A percentile compares a stretch with the other conserved stretches of the same genome.
Evolutionary conservation across 441 rosid species (phyloP).

Genomic region (Omphalea diandra): DNA sequence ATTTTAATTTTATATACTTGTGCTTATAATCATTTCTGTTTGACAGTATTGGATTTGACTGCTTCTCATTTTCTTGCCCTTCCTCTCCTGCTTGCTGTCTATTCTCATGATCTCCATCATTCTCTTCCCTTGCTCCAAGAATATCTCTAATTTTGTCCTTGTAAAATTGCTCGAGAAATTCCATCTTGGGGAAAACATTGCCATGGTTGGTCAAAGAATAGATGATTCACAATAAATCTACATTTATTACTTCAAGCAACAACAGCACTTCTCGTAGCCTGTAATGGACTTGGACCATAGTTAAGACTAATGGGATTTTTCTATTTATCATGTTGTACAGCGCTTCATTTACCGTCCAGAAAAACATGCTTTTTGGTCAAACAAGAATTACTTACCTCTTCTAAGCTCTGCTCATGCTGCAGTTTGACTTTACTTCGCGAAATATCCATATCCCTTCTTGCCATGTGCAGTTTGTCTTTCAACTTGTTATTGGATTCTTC

Average conservation of each 20-base stretch:
- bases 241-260: no score
- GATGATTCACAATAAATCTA: no score
- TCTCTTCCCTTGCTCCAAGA: slow-evolving; percentile 44
- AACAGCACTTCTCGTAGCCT: background rate
- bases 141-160: slow-evolving; percentile 42
- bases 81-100: slow-evolving; percentile 43
- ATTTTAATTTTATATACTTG: background rate
- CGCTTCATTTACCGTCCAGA: no score
- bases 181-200: slow-evolving; percentile 40
- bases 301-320: no score
- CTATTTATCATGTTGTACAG: no score
- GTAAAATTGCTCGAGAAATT: slow-evolving; percentile 51
- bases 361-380: no score
- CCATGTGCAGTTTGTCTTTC: slow-evolving; percentile 48
- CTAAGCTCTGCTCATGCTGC: slow-evolving; percentile 57
- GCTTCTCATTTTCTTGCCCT: background rate
- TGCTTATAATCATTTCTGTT: background rate
- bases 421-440: slow-evolving; percentile 49
- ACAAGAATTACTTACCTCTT: slow-evolving; percentile 48
- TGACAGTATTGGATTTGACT: background rate
- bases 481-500: slow-evolving; percentile 43
- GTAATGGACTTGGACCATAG: background rate
- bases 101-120: slow-evolving; percentile 58
- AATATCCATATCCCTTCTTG: slow-evolving; percentile 48
- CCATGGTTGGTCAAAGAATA: background rate